Conservation (phyloP, 2,329 filamentous ascomycete species). For the Tolypocladium pustulatum region DNA sequence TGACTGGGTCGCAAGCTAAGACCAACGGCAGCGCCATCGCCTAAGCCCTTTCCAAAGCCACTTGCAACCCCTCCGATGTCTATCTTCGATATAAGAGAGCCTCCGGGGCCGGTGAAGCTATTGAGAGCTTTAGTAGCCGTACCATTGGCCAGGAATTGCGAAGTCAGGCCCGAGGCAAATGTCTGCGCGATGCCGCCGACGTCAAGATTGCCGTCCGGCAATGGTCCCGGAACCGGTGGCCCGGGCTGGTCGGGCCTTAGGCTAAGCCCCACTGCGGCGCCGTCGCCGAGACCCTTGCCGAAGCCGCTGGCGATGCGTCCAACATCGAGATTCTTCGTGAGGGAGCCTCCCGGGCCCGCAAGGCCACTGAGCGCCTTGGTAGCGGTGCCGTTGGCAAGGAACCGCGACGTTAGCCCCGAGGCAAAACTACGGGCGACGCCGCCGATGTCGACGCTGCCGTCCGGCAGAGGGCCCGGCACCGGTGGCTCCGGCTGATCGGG, state of each 20-base stretch:
- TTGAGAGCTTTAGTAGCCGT: constrained; percentile 14
- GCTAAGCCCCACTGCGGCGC: constrained; percentile 14
- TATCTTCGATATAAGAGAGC: background rate
- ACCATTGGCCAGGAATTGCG: constrained; percentile 20
- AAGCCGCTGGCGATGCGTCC: background rate
- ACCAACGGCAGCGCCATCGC: background rate
- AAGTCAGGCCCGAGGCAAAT: constrained; percentile 16
- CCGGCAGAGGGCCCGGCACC: background rate
- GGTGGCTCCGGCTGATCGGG: constrained; percentile 10
- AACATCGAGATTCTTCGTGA: background rate
- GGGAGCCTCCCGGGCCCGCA: background rate
- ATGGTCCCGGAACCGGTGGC: constrained; percentile 1
- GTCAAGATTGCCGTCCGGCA: background rate
- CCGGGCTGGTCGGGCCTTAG: constrained; percentile 13
- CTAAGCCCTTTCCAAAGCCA: background rate
- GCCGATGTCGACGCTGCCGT: constrained; percentile 3
- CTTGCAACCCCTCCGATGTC: background rate
- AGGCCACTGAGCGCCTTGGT: constrained; percentile 10
- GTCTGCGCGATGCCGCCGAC: constrained; percentile 12
- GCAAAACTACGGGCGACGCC: constrained; percentile 15
- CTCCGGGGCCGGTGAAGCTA: background rate
- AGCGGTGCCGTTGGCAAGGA: constrained; percentile 20
- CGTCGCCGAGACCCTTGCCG: constrained; percentile 8
- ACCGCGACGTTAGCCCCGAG: constrained; percentile 17
- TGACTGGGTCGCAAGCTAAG: background rate